Percentiles rank a stretch among this genome's conserved stretches.
These are phyloP conservation scores for Zygotorulaspora florentina DNA, from an alignment of 805 yeast species.

Conservation along the genomic window DNA sequence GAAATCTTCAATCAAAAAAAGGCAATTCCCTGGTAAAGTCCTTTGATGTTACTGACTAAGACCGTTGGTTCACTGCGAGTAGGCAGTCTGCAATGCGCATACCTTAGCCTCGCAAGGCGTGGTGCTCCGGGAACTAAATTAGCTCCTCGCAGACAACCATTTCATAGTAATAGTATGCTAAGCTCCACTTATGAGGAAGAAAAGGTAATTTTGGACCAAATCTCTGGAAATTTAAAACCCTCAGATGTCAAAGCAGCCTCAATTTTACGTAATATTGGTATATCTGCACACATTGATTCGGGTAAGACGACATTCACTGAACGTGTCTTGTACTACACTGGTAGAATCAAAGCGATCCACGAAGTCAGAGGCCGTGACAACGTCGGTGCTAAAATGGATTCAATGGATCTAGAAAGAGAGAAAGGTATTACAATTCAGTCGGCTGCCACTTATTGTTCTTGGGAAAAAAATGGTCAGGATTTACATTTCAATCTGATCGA, in stretches of 20 bases:
- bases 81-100: background rate
- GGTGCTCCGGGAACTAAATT: background rate
- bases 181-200: slow-evolving; percentile 63
- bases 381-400: slow-evolving; percentile 99
- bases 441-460: slow-evolving; percentile 96
- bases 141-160: slow-evolving; percentile 2
- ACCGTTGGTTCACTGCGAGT: background rate
- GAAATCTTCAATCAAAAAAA: no score
- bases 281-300: slow-evolving; percentile 96
- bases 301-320: slow-evolving; percentile 98
- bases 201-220: slow-evolving; percentile 59
- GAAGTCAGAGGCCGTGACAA: slow-evolving; percentile 96
- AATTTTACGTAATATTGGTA: slow-evolving; percentile 88
- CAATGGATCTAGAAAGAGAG: slow-evolving; percentile 97
- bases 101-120: background rate
- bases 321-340: slow-evolving; percentile 92
- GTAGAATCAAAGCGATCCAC: slow-evolving; percentile 93
- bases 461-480: slow-evolving; percentile 68
- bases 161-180: slow-evolving; percentile 12
- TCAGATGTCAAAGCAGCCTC: slow-evolving; percentile 49
- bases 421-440: slow-evolving; percentile 98
- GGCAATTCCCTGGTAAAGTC: background rate
- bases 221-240: slow-evolving; percentile 45
- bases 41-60: slow-evolving; percentile 1
- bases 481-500: slow-evolving; percentile 94